Evolutionary conservation across 2,329 filamentous ascomycete species (phyloP).

Genomic region (Beauveria medogensis): DNA sequence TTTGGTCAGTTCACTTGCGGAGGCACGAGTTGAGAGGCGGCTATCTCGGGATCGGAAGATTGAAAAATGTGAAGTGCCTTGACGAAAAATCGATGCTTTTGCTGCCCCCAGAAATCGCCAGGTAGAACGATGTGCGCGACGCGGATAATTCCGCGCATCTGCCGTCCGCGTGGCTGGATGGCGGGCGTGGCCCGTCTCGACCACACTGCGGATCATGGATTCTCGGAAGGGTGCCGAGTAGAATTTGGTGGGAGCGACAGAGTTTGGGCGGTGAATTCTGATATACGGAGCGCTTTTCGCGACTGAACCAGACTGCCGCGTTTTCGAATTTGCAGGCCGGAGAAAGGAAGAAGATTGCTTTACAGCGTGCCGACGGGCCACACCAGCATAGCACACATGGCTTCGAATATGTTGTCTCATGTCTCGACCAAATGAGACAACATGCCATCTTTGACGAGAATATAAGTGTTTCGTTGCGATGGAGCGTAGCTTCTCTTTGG

Average conservation of each 20-base stretch:
- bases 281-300: neutral
- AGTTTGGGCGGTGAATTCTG: neutral
- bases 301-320: neutral
- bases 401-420: neutral
- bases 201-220: neutral
- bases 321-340: neutral
- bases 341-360: neutral
- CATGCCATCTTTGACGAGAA: too few species aligned
- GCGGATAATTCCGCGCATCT: neutral
- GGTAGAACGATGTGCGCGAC: neutral
- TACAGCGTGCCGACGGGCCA: neutral
- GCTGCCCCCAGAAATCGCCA: too few species aligned
- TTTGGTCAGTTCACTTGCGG: too few species aligned
- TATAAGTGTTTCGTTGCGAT: too few species aligned
- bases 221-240: neutral
- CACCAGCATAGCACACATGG: neutral
- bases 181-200: neutral
- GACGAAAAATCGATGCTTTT: too few species aligned
- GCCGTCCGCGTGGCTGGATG: neutral
- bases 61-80: neutral
- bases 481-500: too few species aligned
- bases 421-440: too few species aligned
- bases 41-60: neutral
- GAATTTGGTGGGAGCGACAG: neutral
- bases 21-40: too few species aligned